phyloP scores from a whole-genome alignment of 352 stramenopile genomes.

The Phytophthora cactorum region DNA sequence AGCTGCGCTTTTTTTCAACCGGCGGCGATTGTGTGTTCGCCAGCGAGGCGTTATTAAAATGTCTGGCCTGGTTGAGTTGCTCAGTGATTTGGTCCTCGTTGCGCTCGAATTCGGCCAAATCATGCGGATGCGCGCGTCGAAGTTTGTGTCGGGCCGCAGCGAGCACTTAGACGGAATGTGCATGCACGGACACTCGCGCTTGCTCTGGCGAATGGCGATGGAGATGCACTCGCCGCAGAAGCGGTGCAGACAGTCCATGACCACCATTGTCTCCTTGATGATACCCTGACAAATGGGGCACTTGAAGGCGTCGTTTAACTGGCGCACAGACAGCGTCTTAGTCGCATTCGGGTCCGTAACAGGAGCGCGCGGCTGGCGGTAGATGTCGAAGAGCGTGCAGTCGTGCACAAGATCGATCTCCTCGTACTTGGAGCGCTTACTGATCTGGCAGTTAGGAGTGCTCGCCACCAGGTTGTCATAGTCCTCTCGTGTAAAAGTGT shows the following conservation, averaged over 20 bases:
- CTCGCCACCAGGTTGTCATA: slow-evolving; percentile 64
- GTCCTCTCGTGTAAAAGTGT: slow-evolving; percentile 71
- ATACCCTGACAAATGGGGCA: slow-evolving; percentile 91
- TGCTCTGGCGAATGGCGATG: slow-evolving; percentile 84
- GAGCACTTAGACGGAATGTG: slow-evolving; percentile 89
- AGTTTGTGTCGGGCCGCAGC: slow-evolving; percentile 84
- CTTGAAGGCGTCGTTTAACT: slow-evolving; percentile 83
- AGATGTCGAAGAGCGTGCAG: slow-evolving; percentile 91
- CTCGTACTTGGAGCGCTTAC: slow-evolving; percentile 82
- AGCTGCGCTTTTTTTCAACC: slow-evolving; percentile 41
- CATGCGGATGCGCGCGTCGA: slow-evolving; percentile 84
- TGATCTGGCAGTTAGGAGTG: slow-evolving; percentile 53
- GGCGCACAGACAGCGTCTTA: slow-evolving; percentile 65
- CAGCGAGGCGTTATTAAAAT: slow-evolving; percentile 81
- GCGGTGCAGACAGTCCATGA: slow-evolving; percentile 92
- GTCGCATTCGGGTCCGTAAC: slow-evolving; percentile 64
- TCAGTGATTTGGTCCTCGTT: slow-evolving; percentile 85
- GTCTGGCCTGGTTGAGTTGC: slow-evolving; percentile 74
- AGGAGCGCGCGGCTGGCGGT: slow-evolving; percentile 75
- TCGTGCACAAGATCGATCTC: slow-evolving; percentile 87
- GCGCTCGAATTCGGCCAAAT: slow-evolving; percentile 83
- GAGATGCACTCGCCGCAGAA: slow-evolving; percentile 93
- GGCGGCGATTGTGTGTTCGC: slow-evolving; percentile 28
- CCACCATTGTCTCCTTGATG: slow-evolving; percentile 81
- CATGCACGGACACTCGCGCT: slow-evolving; percentile 90